Evolutionary conservation across 495 filamentous ascomycete species (phyloP).

Genomic region (Penicillium goetzii): DNA sequence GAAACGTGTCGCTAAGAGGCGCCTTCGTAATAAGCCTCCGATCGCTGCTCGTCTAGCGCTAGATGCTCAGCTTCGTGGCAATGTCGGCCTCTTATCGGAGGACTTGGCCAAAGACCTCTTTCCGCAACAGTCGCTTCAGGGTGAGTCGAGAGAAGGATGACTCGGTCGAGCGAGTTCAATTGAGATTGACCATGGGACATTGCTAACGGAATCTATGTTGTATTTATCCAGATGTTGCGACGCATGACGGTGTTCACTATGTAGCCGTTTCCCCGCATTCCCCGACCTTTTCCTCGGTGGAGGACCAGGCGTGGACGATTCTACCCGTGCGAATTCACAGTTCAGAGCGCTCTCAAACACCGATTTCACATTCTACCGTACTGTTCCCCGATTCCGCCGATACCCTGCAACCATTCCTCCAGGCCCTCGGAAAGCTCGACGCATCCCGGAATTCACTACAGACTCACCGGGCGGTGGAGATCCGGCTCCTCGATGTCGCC

Average conservation of each 20-base stretch:
- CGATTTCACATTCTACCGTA: conserved; percentile 75
- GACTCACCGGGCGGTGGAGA: conserved; percentile 69
- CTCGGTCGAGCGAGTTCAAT: background rate
- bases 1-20: conserved; percentile 41
- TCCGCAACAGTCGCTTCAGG: conserved; percentile 52
- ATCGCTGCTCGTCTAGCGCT: conserved; percentile 67
- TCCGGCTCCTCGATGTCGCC: conserved; percentile 78
- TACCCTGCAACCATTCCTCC: conserved; percentile 75
- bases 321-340: conserved; percentile 73
- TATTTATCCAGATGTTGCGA: conserved; percentile 21
- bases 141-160: conserved; percentile 28
- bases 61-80: conserved; percentile 84
- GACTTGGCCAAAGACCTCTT: conserved; percentile 85
- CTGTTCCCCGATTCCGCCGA: conserved; percentile 81
- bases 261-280: conserved; percentile 83
- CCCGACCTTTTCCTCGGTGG: conserved; percentile 60
- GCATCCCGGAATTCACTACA: conserved; percentile 55
- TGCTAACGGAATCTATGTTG: conserved; percentile 11
- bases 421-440: conserved; percentile 63
- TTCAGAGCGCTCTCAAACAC: conserved; percentile 73
- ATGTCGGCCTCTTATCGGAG: conserved; percentile 83
- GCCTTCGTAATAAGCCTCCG: conserved; percentile 57
- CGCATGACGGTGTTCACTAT: conserved; percentile 52
- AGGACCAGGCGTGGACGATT: conserved; percentile 78
- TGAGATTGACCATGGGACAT: background rate